Conservation (phyloP, 2,329 filamentous ascomycete species). For the Aspergillus hortae region DNA sequence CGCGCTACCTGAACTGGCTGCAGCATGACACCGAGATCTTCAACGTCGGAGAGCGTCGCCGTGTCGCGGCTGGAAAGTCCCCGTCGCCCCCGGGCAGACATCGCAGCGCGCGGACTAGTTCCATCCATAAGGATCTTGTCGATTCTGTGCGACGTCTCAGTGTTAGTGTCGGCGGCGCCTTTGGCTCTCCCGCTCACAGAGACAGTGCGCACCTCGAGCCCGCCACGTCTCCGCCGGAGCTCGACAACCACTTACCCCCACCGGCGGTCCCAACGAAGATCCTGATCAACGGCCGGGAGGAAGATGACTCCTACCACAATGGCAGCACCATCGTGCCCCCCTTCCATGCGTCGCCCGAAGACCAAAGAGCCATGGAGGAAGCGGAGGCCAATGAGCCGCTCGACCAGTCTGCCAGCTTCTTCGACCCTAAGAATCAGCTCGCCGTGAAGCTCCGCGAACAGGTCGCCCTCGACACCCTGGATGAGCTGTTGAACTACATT, state of each 20-base stretch:
- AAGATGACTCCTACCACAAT: conserved; percentile 21
- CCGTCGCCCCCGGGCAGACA: conserved; percentile 23
- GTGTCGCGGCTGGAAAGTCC: conserved; percentile 65
- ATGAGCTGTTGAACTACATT: conserved; percentile 89
- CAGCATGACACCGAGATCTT: conserved; percentile 96
- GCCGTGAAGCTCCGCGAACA: conserved; percentile 84
- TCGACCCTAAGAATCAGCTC: conserved; percentile 81
- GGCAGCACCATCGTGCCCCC: conserved; percentile 25
- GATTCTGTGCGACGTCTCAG: conserved; percentile 44
- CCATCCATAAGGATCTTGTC: conserved; percentile 39
- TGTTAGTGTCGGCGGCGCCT: conserved; percentile 32
- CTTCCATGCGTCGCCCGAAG: conserved; percentile 18
- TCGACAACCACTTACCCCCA: conserved; percentile 34
- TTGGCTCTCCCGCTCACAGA: conserved; percentile 15
- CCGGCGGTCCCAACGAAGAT: conserved; percentile 50
- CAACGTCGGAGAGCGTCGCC: conserved; percentile 90
- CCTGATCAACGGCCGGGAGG: conserved; percentile 55
- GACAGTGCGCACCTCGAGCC: conserved; percentile 16
- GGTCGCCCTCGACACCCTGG: conserved; percentile 84
- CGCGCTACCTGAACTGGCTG: conserved; percentile 92
- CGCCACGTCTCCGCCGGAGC: conserved; percentile 17
- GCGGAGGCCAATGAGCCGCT: conserved; percentile 50
- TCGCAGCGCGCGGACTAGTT: conserved; percentile 19
- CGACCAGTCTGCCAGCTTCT: conserved; percentile 90
- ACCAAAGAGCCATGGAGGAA: conserved; percentile 22